phyloP scores from a whole-genome alignment of 345 rosid species.

The Lepidium aucheri region DNA sequence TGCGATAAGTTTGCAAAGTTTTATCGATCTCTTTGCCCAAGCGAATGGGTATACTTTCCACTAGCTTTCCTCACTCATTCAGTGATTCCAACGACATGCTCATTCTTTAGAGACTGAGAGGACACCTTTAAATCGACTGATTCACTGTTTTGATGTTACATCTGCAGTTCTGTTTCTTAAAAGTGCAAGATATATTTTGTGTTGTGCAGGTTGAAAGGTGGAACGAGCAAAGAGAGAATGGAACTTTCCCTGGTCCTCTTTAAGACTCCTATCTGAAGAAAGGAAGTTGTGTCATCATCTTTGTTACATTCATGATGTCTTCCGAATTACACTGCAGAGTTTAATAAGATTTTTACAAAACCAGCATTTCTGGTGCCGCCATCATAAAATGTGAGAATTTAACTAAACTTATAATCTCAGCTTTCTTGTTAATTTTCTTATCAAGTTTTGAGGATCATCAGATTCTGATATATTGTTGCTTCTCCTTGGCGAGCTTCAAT shows the following conservation, averaged over 20 bases:
- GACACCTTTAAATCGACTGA: background rate
- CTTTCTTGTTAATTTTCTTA: background rate
- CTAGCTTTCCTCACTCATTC: background rate
- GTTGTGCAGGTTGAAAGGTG: conserved; percentile 62
- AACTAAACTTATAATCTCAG: conserved; percentile 16
- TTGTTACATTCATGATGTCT: conserved; percentile 8
- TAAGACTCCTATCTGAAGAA: conserved; percentile 31
- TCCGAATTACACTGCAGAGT: conserved; percentile 19
- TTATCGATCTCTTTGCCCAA: conserved; percentile 91
- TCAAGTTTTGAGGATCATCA: conserved; percentile 23
- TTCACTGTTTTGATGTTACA: background rate
- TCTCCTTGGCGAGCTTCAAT: background rate
- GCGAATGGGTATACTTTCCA: conserved; percentile 68
- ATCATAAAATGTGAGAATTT: conserved; percentile 27
- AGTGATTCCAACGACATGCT: background rate
- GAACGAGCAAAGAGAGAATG: conserved; percentile 98
- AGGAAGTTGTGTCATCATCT: background rate
- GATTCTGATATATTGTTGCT: conserved; percentile 1
- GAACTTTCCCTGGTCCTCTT: conserved; percentile 95
- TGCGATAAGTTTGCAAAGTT: conserved; percentile 89
- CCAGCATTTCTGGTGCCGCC: conserved; percentile 22
- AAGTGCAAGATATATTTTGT: background rate
- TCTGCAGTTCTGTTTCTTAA: background rate
- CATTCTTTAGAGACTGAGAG: background rate
- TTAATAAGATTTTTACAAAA: conserved; percentile 29